Base-by-base conservation (phyloP, 2,329 filamentous ascomycete genomes). In the Raffaelea albimanens region DNA sequence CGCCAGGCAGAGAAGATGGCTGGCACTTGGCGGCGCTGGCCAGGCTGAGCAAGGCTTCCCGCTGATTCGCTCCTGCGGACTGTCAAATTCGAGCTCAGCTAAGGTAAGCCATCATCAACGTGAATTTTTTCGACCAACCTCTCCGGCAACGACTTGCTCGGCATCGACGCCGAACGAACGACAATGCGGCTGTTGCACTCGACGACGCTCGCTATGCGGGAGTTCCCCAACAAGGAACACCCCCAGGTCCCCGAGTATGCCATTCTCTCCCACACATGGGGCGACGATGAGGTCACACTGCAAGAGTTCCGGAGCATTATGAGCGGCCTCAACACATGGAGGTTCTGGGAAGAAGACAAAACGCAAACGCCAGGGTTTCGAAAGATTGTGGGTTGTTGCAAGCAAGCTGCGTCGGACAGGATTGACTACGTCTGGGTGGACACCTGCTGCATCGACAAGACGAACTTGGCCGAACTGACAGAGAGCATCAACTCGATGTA, bases 251-350 rank as follows among this genome's bases (percentile, higher is more conserved):
- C 49, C 2, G 18, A 21, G 14, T 52, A 53, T 31, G 50, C 48
- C 2, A 48, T 50, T 7, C 46, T 53, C 2, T 53, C 50, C 11
- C 52, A 53, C 39, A 48, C 46, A 1, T 52, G 50, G 47, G 48
- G 36, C 5, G 40, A 31, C 10, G 34, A 25, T n/a, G 48, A 50
- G 23, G 41, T 44, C 14, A 46, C 34, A 7, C 41, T 44, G 19
- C 5, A 34, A 11, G 48, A 50, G 19, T 8, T 50, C 16, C 18
- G 9, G 14, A 5, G 8, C 8, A 38, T 38, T 16, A n/a, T 16
- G 14, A 38, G 14, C 16, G 10, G 31, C 10, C 31, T 34, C 9
- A 34, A 31, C 9, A 2, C 8, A 23, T 13, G 44, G 31, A 19
- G 9, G 16, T 5, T 23, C 25, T 29, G 7, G 25, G 7, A 7